Conservation (phyloP, 768 basidiomycete genomes). For the Nevesoporus exiguus region DNA sequence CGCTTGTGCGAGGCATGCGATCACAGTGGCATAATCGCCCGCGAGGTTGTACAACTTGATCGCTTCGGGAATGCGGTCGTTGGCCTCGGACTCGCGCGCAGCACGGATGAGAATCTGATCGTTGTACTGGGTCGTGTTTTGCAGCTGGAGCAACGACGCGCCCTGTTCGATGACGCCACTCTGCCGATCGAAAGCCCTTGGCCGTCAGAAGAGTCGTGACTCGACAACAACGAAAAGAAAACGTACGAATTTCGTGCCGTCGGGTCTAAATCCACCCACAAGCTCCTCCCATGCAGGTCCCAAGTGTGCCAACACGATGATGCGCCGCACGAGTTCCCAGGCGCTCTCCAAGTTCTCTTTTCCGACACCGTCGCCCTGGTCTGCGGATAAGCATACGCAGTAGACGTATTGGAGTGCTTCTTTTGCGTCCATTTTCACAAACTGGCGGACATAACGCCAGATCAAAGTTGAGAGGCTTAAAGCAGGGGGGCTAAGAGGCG, state of each 20-base stretch:
- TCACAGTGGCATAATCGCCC: conserved; percentile 84
- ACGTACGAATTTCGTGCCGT: conserved; percentile 87
- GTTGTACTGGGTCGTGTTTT: conserved; percentile 65
- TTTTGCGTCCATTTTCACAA: conserved; percentile 89
- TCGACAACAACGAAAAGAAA: not conserved
- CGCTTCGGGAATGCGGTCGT: conserved; percentile 83
- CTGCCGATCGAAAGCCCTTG: conserved; percentile 36
- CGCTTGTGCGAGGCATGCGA: conserved; percentile 81
- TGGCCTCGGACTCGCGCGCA: conserved; percentile 77
- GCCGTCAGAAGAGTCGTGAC: not conserved
- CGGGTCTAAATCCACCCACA: conserved; percentile 86
- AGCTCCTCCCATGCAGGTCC: conserved; percentile 89
- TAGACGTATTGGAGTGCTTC: conserved; percentile 95
- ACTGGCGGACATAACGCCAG: conserved; percentile 91
- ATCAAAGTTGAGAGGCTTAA: conserved; percentile 81
- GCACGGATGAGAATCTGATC: conserved; percentile 80
- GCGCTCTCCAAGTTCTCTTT: conserved; percentile 79
- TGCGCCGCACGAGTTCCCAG: conserved; percentile 76
- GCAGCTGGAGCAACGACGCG: conserved; percentile 69
- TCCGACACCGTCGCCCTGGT: conserved; percentile 68
- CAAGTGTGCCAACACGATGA: conserved; percentile 74
- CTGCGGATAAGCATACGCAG: conserved; percentile 73
- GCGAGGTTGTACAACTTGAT: conserved; percentile 96
- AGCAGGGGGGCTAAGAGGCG: conserved; percentile 65
- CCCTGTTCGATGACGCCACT: conserved; percentile 86